Base-by-base conservation (phyloP, 495 filamentous ascomycete species). In the Aspergillus steynii region DNA sequence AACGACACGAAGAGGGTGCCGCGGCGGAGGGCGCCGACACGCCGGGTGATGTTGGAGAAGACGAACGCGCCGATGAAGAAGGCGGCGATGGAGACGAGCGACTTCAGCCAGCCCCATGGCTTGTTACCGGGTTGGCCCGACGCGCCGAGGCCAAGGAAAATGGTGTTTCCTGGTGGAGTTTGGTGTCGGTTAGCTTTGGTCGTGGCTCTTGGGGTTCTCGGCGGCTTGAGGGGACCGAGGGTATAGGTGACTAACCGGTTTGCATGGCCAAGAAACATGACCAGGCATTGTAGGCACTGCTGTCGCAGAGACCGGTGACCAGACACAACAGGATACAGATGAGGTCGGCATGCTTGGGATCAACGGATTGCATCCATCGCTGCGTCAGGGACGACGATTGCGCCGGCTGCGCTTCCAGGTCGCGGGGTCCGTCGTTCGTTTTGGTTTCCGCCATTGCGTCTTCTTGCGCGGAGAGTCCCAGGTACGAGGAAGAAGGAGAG, bases 71-170 rank as follows among this genome's bases (percentile, higher is more conserved):
- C 86, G 58, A 74, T 50, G 63, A 82, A 79, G 77, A 89, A 89
- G 65, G 73, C 71, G 53, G 56, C 52, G 59, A 88, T 85, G n/a
- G 86, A 86, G 61, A 79, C 62, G 9, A 88, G 75, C 10, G 86
- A 86, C 63, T 86, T 86, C n/a, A 86, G 75, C 85, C 84, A 89
- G 56, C 83, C 83, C 70, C 80, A 83, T 20, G 84, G 82, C 62
- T 83, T 80, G 50, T 68, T 74, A 29, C 56, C 60, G 4, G 82
- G 84, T 55, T 66, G 67, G 49, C 74, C 69, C 26, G 86, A 82
- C 45, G 84, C 83, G 59, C 86, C 85, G 42, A 89, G 82, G 53
- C 85, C 85, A 50, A 88, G 77, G 80, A 89, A 86, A 68, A 89
- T 83, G 29, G 86, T 88, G 66, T 89, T 89, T 49, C 86, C 85